Percentiles rank a stretch among this genome's conserved stretches.
phyloP scores from a whole-genome alignment of 2,329 filamentous ascomycete species.

The Aspergillus puulaauensis region DNA sequence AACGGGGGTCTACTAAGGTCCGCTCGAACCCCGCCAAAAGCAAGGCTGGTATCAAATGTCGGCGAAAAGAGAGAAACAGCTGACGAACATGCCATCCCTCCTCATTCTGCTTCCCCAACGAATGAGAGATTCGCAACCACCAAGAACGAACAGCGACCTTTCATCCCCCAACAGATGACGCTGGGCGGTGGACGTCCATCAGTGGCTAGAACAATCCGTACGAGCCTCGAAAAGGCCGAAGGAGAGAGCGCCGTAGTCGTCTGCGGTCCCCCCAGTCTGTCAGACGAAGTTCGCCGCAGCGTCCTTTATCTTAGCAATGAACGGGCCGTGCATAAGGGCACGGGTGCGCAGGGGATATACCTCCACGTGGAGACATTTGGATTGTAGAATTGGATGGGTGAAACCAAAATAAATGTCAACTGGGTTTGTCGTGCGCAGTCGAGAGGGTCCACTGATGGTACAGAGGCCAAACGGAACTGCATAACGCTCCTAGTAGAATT shows the following conservation, averaged over 20 bases:
- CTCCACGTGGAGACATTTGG: conserved; percentile 60
- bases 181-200: conserved; percentile 54
- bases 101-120: no score
- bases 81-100: no score
- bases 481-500: no score
- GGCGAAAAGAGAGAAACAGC: no score
- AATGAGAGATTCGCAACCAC: not conserved
- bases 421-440: no score
- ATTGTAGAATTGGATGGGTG: conserved; percentile 25
- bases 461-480: no score
- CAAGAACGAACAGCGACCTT: not conserved
- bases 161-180: conserved; percentile 1
- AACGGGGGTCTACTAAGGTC: no score
- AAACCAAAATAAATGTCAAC: no score
- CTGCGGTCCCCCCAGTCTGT: conserved; percentile 58
- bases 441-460: no score
- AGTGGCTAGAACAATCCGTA: conserved; percentile 52
- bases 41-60: no score
- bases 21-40: no score
- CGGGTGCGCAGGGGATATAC: conserved; percentile 64
- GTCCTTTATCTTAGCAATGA: conserved; percentile 62
- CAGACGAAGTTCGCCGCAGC: conserved; percentile 54
- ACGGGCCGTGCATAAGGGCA: conserved; percentile 66
- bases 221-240: conserved; percentile 56
- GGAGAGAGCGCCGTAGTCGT: conserved; percentile 65